phyloP scores from a whole-genome alignment of 495 filamentous ascomycete genomes.

The Thermochaetoides thermophila region DNA sequence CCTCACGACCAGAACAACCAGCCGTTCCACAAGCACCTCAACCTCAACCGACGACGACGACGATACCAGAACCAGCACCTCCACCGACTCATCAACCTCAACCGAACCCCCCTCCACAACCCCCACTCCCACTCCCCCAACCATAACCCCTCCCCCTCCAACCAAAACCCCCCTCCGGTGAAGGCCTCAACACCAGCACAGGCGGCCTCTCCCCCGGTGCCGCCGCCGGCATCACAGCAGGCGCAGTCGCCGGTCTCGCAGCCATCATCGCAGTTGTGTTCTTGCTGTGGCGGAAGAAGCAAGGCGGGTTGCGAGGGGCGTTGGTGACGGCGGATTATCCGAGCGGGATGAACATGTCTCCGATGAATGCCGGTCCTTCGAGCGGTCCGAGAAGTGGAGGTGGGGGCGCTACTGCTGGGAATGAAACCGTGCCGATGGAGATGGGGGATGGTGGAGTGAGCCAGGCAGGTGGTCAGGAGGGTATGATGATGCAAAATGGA shows the following conservation, averaged over 20 bases:
- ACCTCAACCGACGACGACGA: neutral
- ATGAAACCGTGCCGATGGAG: neutral
- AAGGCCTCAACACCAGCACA: neutral
- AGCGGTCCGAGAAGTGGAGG: neutral
- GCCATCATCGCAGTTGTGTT: slow-evolving; percentile 6
- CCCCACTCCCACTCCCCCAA: neutral
- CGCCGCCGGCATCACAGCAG: slow-evolving; percentile 13
- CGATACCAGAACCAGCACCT: neutral
- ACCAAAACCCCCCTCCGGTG: neutral
- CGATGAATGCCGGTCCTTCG: neutral
- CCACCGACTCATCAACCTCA: neutral
- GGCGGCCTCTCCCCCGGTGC: slow-evolving; percentile 8
- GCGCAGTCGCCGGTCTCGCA: slow-evolving; percentile 4
- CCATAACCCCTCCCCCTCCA: neutral
- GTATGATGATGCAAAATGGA: neutral
- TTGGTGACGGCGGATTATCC: slow-evolving; percentile 13
- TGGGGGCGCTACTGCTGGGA: neutral
- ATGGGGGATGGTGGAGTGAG: neutral
- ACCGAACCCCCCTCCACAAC: neutral
- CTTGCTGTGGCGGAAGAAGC: slow-evolving; percentile 7
- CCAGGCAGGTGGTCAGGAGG: neutral
- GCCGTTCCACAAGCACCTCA: neutral
- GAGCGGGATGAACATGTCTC: slow-evolving; percentile 1
- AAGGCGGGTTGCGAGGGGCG: slow-evolving; percentile 10
- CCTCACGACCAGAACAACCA: neutral